phyloP scores from a whole-genome alignment of 2,329 filamentous ascomycete species.

The Decorospora gaudefroyi region DNA sequence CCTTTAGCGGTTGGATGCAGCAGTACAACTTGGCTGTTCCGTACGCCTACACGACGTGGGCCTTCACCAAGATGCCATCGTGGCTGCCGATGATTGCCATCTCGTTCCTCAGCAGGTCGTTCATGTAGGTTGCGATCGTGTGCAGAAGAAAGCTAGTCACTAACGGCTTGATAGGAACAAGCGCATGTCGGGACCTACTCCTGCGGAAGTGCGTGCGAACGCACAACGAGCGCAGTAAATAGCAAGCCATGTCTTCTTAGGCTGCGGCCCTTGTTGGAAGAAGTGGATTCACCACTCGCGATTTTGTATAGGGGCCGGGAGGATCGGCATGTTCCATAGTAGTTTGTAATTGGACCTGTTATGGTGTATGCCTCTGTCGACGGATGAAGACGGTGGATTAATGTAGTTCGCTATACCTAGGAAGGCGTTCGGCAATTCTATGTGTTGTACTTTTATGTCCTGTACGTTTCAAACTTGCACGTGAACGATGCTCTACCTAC shows the following conservation, averaged over 20 bases:
- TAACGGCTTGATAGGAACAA: constrained; percentile 14
- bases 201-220: constrained; percentile 3
- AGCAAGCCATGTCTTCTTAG: neutral
- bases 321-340: constrained; percentile 12
- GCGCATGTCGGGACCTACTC: constrained; percentile 17
- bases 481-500: too few relatives aligned
- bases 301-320: constrained; percentile 1
- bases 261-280: neutral
- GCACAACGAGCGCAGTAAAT: constrained; percentile 15
- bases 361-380: too few relatives aligned
- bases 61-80: constrained; percentile 62
- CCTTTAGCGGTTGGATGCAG: constrained; percentile 70
- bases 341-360: constrained; percentile 18
- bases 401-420: constrained; percentile 3
- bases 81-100: constrained; percentile 80
- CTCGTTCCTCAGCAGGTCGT: constrained; percentile 71
- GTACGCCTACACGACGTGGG: constrained; percentile 69
- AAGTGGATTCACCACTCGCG: neutral
- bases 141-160: neutral
- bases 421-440: constrained; percentile 9
- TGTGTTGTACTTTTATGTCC: too few relatives aligned
- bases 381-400: too few relatives aligned
- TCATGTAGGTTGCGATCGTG: constrained; percentile 65
- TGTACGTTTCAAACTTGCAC: too few relatives aligned
- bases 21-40: constrained; percentile 66